Percentiles rank a stretch among this genome's conserved stretches.
These are phyloP conservation scores for Hymenoscyphus scutula DNA, from an alignment of 2,329 filamentous ascomycete species.

Conservation along the genomic window DNA sequence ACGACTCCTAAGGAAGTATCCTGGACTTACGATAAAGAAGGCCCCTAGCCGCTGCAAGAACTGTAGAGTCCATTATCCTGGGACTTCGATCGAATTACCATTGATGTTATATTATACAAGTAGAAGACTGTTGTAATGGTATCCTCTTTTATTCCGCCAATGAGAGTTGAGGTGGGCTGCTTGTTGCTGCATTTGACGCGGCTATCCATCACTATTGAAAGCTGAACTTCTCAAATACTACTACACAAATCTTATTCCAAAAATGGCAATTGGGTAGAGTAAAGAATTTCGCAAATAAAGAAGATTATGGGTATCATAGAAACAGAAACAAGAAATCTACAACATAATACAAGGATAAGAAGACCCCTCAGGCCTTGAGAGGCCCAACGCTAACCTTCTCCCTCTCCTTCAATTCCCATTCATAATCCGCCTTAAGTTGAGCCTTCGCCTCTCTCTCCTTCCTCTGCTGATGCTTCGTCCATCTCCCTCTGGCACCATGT, in stretches of 20 bases:
- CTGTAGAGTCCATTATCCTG: too few species aligned
- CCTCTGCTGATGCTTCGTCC: constrained; percentile 49
- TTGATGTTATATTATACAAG: too few species aligned
- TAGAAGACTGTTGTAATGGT: too few species aligned
- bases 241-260: background rate
- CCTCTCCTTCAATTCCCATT: constrained; percentile 41
- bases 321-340: constrained; percentile 10
- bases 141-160: too few species aligned
- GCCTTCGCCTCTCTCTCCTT: constrained; percentile 49
- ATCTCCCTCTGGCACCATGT: constrained; percentile 72
- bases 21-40: too few species aligned
- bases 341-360: constrained; percentile 7
- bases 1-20: too few species aligned
- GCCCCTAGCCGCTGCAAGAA: too few species aligned
- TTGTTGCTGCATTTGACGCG: background rate
- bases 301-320: constrained; percentile 18
- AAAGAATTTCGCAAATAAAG: background rate
- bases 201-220: background rate
- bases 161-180: too few species aligned
- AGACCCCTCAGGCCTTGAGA: constrained; percentile 34
- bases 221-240: background rate
- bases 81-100: too few species aligned
- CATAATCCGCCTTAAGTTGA: constrained; percentile 40
- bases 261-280: background rate
- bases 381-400: constrained; percentile 58